Conservation (phyloP, 2,329 filamentous ascomycete species). For the Alternaria triticina region DNA sequence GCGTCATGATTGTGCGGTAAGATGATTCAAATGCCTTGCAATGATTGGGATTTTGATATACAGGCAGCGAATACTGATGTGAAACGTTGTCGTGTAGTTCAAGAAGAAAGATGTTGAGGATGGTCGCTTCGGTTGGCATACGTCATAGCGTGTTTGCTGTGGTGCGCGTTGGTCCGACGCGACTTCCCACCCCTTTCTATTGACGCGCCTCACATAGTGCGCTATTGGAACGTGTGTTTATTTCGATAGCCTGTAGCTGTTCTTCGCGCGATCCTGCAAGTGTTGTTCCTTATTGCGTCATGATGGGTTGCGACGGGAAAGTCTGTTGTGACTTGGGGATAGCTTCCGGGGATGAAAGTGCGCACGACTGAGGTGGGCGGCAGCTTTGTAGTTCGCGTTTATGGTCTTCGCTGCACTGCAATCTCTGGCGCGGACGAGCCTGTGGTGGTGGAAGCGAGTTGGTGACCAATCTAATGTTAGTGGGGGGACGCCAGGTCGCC, state of each 20-base stretch:
- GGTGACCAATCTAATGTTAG: too few species aligned
- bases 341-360: too few species aligned
- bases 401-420: too few species aligned
- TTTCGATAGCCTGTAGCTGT: too few species aligned
- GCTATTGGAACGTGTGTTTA: background rate
- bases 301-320: too few species aligned
- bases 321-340: too few species aligned
- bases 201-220: background rate
- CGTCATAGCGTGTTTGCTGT: background rate
- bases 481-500: too few species aligned
- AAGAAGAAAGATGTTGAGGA: background rate
- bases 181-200: background rate
- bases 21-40: fast-evolving
- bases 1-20: background rate
- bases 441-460: too few species aligned
- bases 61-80: background rate
- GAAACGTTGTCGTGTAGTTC: background rate
- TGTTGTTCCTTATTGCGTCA: too few species aligned
- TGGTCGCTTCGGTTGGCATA: background rate
- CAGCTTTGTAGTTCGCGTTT: too few species aligned
- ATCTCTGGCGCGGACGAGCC: background rate
- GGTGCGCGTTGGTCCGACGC: background rate
- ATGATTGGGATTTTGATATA: background rate
- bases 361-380: too few species aligned
- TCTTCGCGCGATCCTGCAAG: too few species aligned